A percentile compares a stretch with the other conserved stretches of the same genome.
Conservation (phyloP, 176 grass and related monocot species). For the Pontederia crassipes region DNA sequence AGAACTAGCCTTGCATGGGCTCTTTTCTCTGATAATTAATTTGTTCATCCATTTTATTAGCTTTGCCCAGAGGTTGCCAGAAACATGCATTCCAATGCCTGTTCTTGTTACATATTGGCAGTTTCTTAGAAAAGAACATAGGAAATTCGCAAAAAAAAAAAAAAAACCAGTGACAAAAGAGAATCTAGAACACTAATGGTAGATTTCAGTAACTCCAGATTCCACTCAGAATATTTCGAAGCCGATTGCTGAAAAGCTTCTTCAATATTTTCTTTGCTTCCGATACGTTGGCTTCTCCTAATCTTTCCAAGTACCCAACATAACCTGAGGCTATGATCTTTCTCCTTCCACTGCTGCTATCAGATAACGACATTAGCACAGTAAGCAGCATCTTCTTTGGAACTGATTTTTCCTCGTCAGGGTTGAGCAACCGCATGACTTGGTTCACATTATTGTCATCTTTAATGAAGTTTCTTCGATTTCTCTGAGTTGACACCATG, state of each 20-base stretch:
- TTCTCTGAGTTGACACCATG: slow-evolving; percentile 35
- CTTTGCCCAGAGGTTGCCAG: too few species aligned
- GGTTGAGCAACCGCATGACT: slow-evolving; percentile 58
- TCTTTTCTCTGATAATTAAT: too few species aligned
- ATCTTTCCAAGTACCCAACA: slow-evolving; percentile 43
- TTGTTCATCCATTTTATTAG: too few species aligned
- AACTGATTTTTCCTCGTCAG: slow-evolving; percentile 37
- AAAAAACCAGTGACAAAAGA: neutral
- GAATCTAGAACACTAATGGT: too few species aligned
- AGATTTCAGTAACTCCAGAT: slow-evolving; percentile 44
- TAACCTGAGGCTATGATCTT: slow-evolving; percentile 69
- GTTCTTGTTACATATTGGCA: too few species aligned
- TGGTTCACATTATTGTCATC: slow-evolving; percentile 45
- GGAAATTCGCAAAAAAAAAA: too few species aligned
- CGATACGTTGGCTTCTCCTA: slow-evolving; percentile 39
- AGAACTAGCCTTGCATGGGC: too few species aligned
- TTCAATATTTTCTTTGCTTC: slow-evolving; percentile 74
- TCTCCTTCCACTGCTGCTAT: slow-evolving; percentile 59
- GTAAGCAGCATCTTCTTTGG: slow-evolving; percentile 50
- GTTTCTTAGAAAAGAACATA: too few species aligned
- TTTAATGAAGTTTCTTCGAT: slow-evolving; percentile 50
- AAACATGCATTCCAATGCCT: too few species aligned
- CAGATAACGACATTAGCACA: slow-evolving; percentile 41
- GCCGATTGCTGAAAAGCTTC: slow-evolving; percentile 58
- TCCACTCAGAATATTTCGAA: slow-evolving; percentile 57